Evolutionary conservation across 306 rosid species (phyloP).

Genomic region (Clitoria ternatea): DNA sequence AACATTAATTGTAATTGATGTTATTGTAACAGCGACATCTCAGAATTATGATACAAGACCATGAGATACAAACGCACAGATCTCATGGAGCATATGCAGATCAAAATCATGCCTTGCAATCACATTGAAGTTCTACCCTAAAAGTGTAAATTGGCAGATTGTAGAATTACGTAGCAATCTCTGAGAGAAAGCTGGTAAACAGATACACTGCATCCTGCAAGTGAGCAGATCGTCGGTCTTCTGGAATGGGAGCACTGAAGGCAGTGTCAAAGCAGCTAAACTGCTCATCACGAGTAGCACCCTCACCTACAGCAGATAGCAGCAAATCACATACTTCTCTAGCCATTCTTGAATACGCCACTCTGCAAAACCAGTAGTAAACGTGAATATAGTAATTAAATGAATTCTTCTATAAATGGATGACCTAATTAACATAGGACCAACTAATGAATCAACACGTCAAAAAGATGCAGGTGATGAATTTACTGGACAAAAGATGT

Average conservation of each 20-base stretch:
- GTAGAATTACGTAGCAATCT: conserved; percentile 48
- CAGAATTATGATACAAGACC: conserved; percentile 1
- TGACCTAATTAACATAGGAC: neutral
- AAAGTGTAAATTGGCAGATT: neutral
- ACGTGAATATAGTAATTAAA: conserved; percentile 17
- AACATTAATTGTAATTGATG: conserved; percentile 8
- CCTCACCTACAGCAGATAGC: conserved; percentile 58
- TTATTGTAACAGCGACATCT: neutral
- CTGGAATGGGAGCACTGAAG: conserved; percentile 72
- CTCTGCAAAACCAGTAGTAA: conserved; percentile 41
- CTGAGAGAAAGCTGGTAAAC: conserved; percentile 75
- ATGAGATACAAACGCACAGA: neutral
- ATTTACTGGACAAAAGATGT: neutral
- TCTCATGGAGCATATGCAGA: neutral
- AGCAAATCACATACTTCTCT: conserved; percentile 67
- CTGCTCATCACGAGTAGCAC: conserved; percentile 61
- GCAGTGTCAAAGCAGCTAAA: conserved; percentile 77
- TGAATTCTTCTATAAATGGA: neutral
- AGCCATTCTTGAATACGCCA: conserved; percentile 85
- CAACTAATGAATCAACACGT: conserved; percentile 1
- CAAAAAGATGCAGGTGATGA: conserved; percentile 9
- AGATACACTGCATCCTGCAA: conserved; percentile 77
- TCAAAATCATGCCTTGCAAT: conserved; percentile 20
- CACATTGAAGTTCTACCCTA: neutral
- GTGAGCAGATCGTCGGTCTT: conserved; percentile 71